phyloP scores from a whole-genome alignment of 2,329 filamentous ascomycete genomes.

The Trichoderma sp. region DNA sequence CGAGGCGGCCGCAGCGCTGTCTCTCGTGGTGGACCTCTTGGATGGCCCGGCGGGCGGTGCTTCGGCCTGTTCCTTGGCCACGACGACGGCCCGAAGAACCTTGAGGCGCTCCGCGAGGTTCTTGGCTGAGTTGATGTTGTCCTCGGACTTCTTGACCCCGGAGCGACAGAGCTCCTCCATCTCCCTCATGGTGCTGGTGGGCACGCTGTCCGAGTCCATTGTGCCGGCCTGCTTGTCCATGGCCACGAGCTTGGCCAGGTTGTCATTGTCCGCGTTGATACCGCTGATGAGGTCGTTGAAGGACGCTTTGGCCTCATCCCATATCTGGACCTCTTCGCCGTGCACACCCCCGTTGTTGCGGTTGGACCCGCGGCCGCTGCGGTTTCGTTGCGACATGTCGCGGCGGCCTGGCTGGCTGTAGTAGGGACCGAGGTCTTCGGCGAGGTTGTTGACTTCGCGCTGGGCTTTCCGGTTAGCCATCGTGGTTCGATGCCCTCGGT shows the following conservation, averaged over 20 bases:
- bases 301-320: conserved; percentile 47
- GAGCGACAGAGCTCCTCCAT: conserved; percentile 50
- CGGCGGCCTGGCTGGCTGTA: conserved; percentile 35
- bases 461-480: conserved; percentile 43
- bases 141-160: conserved; percentile 47
- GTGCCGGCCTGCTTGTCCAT: conserved; percentile 47
- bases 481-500: background rate
- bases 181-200: conserved; percentile 44
- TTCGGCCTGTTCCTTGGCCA: conserved; percentile 49
- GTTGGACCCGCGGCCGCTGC: conserved; percentile 49
- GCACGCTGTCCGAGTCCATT: conserved; percentile 44
- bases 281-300: conserved; percentile 45
- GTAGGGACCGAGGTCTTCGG: conserved; percentile 42
- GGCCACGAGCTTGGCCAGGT: conserved; percentile 44
- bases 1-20: conserved; percentile 39
- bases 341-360: conserved; percentile 48
- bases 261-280: conserved; percentile 49
- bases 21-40: conserved; percentile 35
- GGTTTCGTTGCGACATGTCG: conserved; percentile 49
- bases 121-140: conserved; percentile 43
- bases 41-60: conserved; percentile 38
- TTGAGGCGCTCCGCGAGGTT: conserved; percentile 48
- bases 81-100: conserved; percentile 47
- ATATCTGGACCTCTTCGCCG: conserved; percentile 49
- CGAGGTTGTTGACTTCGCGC: conserved; percentile 41